phyloP scores from a whole-genome alignment of 305 asterid species.

The Fraxinus baroniana region DNA sequence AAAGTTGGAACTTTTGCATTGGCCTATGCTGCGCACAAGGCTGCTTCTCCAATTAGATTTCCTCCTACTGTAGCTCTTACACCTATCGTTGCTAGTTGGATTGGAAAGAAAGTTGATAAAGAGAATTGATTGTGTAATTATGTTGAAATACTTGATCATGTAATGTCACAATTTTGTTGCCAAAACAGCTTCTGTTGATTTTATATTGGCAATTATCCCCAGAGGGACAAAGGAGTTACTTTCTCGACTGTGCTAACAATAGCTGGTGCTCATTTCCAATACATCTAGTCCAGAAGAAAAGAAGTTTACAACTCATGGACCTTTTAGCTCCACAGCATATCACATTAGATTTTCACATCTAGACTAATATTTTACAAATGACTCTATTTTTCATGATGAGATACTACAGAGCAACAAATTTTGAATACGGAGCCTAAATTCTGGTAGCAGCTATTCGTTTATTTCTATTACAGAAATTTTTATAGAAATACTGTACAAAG shows the following conservation, averaged over 20 bases:
- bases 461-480: slow-evolving; percentile 31
- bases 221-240: not conserved
- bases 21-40: slow-evolving; percentile 99
- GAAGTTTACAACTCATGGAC: not conserved
- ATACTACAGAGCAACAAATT: slow-evolving; percentile 11
- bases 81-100: slow-evolving; percentile 89
- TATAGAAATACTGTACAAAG: slow-evolving; percentile 39
- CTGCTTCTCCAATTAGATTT: slow-evolving; percentile 93
- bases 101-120: slow-evolving; percentile 73
- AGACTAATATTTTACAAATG: slow-evolving; percentile 25
- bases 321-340: not conserved
- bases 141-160: not conserved
- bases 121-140: not conserved
- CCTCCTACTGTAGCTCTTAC: slow-evolving; percentile 98
- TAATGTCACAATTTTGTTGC: slow-evolving; percentile 4
- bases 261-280: not conserved
- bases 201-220: not conserved
- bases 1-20: slow-evolving; percentile 92
- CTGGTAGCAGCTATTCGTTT: slow-evolving; percentile 29
- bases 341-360: not conserved
- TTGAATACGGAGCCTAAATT: slow-evolving; percentile 30
- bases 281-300: not conserved
- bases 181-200: not conserved
- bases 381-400: slow-evolving; percentile 9
- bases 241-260: not conserved